Percentiles rank a stretch among this genome's conserved stretches.
These are phyloP conservation scores for Cryptococcus floricola DNA, from an alignment of 1,284 basidiomycete genomes.

Conservation along the genomic window DNA sequence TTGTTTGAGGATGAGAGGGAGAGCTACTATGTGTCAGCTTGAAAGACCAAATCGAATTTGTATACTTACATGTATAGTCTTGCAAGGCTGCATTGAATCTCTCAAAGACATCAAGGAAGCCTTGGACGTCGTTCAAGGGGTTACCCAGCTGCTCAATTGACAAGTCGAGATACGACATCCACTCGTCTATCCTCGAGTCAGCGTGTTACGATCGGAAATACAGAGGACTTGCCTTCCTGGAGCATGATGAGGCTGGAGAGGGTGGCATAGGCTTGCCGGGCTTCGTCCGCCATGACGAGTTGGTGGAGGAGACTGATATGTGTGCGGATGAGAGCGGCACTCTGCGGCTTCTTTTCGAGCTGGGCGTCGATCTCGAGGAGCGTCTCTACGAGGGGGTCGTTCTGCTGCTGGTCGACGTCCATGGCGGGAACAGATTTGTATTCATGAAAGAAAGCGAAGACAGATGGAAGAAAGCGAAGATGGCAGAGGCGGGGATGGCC, in stretches of 20 bases:
- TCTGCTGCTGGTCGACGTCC: background rate
- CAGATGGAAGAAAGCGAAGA: too few species aligned
- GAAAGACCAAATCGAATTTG: slow-evolving; percentile 2
- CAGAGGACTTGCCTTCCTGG: slow-evolving; percentile 27
- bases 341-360: slow-evolving; percentile 27
- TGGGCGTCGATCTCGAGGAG: slow-evolving; percentile 25
- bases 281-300: slow-evolving; percentile 15
- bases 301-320: slow-evolving; percentile 32
- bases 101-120: slow-evolving; percentile 59
- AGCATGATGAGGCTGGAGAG: slow-evolving; percentile 32
- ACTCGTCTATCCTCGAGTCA: slow-evolving; percentile 22
- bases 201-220: background rate
- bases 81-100: slow-evolving; percentile 65
- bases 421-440: too few species aligned
- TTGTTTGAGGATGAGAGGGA: slow-evolving; percentile 66
- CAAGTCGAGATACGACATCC: slow-evolving; percentile 31
- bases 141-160: slow-evolving; percentile 11
- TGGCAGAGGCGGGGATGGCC: background rate
- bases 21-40: slow-evolving; percentile 54
- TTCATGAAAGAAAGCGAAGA: too few species aligned
- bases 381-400: slow-evolving; percentile 17
- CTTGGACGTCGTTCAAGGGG: slow-evolving; percentile 44
- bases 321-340: slow-evolving; percentile 26
- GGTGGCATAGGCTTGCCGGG: slow-evolving; percentile 4
- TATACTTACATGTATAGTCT: slow-evolving; percentile 72